phyloP scores from a whole-genome alignment of 192 early-diverging fungal genomes.

The Coemansia sp. region DNA sequence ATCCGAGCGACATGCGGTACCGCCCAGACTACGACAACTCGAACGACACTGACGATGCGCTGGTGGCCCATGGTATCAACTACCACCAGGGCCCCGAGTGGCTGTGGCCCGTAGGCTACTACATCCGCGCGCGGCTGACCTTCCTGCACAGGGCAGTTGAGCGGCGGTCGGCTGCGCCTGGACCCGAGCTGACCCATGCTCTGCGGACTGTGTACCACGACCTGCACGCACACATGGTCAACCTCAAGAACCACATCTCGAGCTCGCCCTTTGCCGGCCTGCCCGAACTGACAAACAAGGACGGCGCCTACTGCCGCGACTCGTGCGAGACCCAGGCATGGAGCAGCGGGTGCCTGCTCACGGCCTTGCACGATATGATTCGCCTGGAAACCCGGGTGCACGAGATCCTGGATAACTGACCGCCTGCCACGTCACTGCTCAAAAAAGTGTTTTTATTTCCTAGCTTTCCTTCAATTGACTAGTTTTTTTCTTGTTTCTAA shows the following conservation, averaged over 20 bases:
- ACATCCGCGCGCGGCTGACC: constrained; percentile 74
- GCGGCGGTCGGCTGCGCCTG: background rate
- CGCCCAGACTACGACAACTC: constrained; percentile 90
- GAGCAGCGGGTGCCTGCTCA: constrained; percentile 50
- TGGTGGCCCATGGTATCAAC: constrained; percentile 93
- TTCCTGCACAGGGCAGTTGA: constrained; percentile 51
- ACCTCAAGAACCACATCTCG: constrained; percentile 53
- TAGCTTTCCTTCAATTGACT: background rate
- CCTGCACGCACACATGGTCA: constrained; percentile 71
- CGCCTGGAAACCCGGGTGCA: constrained; percentile 26
- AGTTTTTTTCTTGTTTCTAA: background rate
- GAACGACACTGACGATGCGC: constrained; percentile 77
- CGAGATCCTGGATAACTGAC: constrained; percentile 7
- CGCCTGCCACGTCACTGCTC: background rate
- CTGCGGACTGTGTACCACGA: constrained; percentile 62
- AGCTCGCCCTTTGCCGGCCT: constrained; percentile 77
- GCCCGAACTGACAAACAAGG: constrained; percentile 91
- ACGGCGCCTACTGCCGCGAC: constrained; percentile 75
- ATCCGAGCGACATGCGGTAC: constrained; percentile 91
- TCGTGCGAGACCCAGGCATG: constrained; percentile 94
- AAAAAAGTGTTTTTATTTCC: background rate
- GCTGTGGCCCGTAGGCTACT: constrained; percentile 90
- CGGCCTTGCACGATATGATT: constrained; percentile 32
- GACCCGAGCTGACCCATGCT: constrained; percentile 29
- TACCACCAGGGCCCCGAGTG: constrained; percentile 99